phyloP scores from a whole-genome alignment of 208 protist species.

The Leishmania major region DNA sequence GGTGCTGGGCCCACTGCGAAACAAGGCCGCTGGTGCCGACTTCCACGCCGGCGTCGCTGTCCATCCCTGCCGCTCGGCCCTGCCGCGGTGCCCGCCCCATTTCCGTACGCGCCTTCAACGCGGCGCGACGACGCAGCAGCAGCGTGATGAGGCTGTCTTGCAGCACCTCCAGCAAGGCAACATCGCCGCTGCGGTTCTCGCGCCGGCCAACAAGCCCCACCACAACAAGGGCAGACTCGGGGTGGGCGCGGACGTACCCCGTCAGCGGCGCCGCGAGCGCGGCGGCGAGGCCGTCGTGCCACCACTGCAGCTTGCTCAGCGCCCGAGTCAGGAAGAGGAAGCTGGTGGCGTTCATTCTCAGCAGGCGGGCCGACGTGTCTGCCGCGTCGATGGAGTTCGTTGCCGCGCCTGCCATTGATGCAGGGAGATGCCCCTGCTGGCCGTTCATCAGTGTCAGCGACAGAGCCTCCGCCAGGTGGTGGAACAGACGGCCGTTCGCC shows the following conservation, averaged over 20 bases:
- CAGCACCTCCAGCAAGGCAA: slow-evolving; percentile 40
- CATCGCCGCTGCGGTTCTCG: slow-evolving; percentile 44
- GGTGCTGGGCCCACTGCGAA: background rate
- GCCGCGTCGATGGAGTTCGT: background rate
- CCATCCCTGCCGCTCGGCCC: background rate
- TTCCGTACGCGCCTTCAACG: background rate
- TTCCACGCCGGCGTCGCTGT: background rate
- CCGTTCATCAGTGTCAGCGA: slow-evolving; percentile 22
- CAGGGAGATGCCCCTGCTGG: background rate
- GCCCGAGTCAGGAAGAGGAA: slow-evolving; percentile 73
- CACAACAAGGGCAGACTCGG: slow-evolving; percentile 51
- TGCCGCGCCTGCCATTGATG: background rate
- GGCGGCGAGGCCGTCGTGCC: slow-evolving; percentile 32
- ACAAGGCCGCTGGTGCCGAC: background rate
- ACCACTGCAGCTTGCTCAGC: slow-evolving; percentile 61
- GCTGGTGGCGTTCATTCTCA: slow-evolving; percentile 29
- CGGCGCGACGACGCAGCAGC: slow-evolving; percentile 33
- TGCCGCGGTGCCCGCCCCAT: background rate
- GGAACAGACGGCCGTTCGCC: slow-evolving; percentile 43
- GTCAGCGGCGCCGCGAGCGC: slow-evolving; percentile 49
- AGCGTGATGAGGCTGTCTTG: slow-evolving; percentile 47
- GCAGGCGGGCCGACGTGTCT: slow-evolving; percentile 28
- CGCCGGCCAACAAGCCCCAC: slow-evolving; percentile 55
- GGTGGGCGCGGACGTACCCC: slow-evolving; percentile 45
- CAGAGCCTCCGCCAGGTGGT: slow-evolving; percentile 30